Conservation (phyloP, 2,329 filamentous ascomycete genomes). For the Aspergillus terreus region DNA sequence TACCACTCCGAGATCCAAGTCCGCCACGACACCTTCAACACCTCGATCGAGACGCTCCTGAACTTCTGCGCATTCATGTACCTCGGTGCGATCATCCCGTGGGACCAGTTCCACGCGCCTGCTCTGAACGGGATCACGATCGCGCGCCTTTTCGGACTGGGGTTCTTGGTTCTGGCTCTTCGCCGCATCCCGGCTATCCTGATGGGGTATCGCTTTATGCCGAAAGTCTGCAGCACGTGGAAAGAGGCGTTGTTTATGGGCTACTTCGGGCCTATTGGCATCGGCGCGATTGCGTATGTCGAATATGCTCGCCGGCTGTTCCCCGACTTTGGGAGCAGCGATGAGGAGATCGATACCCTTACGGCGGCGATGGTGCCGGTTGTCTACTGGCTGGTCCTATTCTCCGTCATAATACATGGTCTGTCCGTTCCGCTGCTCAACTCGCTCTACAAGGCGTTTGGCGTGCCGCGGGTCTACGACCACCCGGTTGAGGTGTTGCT, state of each 20-base stretch:
- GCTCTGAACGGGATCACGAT: constrained; percentile 52
- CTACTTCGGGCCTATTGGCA: constrained; percentile 48
- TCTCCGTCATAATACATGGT: constrained; percentile 38
- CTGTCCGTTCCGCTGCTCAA: constrained; percentile 36
- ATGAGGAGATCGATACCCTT: constrained; percentile 39
- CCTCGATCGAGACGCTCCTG: constrained; percentile 54
- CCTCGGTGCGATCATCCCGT: constrained; percentile 55
- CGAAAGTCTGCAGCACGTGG: constrained; percentile 49
- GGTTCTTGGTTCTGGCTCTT: constrained; percentile 52
- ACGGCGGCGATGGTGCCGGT: constrained; percentile 38
- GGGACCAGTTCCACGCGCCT: constrained; percentile 53
- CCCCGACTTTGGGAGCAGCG: constrained; percentile 37
- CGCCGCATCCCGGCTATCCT: constrained; percentile 57
- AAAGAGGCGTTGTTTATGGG: constrained; percentile 61
- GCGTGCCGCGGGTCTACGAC: constrained; percentile 30
- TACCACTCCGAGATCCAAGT: constrained; percentile 54
- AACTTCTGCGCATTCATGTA: constrained; percentile 62
- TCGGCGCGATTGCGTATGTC: constrained; percentile 46
- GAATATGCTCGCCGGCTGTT: constrained; percentile 45
- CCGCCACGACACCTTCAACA: constrained; percentile 60
- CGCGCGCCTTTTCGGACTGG: constrained; percentile 49
- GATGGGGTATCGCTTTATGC: constrained; percentile 54
- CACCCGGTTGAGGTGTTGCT: constrained; percentile 31
- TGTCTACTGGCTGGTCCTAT: constrained; percentile 46
- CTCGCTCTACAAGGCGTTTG: constrained; percentile 26